A percentile compares a stretch with the other conserved stretches of the same genome.
These are phyloP conservation scores for Boletellus deceptivus DNA, from an alignment of 1,284 basidiomycete species.

Conservation along the genomic window DNA sequence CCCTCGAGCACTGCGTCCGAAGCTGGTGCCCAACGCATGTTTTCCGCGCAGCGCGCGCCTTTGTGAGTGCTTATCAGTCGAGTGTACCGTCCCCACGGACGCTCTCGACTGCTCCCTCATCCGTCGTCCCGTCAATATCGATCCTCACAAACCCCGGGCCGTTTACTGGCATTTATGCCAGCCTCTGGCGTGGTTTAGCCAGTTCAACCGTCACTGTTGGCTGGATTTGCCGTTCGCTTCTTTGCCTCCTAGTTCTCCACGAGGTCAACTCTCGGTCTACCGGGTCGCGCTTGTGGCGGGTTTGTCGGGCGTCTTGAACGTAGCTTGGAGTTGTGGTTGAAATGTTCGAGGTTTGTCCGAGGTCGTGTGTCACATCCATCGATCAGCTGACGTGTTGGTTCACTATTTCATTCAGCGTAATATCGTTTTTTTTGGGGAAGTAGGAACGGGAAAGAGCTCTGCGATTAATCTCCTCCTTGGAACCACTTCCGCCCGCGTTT, in stretches of 20 bases:
- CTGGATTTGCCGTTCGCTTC: neutral
- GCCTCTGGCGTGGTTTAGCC: neutral
- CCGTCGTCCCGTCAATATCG: neutral
- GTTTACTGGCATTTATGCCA: neutral
- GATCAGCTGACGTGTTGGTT: conserved; percentile 1
- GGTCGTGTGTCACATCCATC: neutral
- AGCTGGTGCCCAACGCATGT: conserved; percentile 13
- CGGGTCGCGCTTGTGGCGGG: neutral
- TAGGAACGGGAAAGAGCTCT: conserved; percentile 31
- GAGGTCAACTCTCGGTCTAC: neutral
- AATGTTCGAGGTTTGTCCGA: conserved; percentile 16
- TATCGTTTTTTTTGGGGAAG: conserved; percentile 30
- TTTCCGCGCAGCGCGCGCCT: conserved; percentile 5
- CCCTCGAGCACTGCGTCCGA: neutral
- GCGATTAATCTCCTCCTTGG: conserved; percentile 27
- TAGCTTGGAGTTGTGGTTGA: neutral
- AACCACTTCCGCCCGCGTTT: conserved; percentile 12
- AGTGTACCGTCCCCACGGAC: neutral
- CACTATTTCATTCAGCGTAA: conserved; percentile 8
- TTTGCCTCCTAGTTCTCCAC: neutral
- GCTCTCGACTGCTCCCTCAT: neutral
- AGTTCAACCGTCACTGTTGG: neutral
- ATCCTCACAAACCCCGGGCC: neutral
- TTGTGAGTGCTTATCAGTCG: conserved; percentile 6
- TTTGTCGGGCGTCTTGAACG: neutral